Evolutionary conservation across 306 rosid genomes (phyloP).

Genomic region (Vigna mungo): DNA sequence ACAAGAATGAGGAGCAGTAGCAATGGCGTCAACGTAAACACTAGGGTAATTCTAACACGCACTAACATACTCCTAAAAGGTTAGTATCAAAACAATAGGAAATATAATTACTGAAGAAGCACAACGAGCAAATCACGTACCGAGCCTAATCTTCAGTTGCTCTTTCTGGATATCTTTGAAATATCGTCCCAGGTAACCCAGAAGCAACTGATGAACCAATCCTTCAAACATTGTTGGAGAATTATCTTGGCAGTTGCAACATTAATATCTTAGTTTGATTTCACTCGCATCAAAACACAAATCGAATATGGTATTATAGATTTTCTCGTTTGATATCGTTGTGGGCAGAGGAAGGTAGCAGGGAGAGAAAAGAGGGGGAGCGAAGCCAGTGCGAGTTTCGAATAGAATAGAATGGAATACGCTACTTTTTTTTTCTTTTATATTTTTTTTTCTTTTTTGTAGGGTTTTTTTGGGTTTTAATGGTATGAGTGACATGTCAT

Average conservation of each 20-base stretch:
- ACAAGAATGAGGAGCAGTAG: background rate
- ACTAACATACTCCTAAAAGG: slow-evolving; percentile 12
- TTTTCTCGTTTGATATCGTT: background rate
- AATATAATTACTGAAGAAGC: slow-evolving; percentile 19
- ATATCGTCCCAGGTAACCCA: slow-evolving; percentile 82
- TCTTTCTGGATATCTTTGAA: slow-evolving; percentile 86
- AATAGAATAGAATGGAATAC: background rate
- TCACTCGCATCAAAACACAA: slow-evolving; percentile 45
- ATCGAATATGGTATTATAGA: background rate
- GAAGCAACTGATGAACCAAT: slow-evolving; percentile 76
- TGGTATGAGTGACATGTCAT: background rate
- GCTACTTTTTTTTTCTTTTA: background rate
- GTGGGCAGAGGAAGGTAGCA: too few species aligned
- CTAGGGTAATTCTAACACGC: background rate
- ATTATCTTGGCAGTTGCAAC: slow-evolving; percentile 32
- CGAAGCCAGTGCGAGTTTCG: slow-evolving; percentile 7
- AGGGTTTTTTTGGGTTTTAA: slow-evolving; percentile 8
- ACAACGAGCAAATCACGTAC: slow-evolving; percentile 46
- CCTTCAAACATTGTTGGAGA: slow-evolving; percentile 77
- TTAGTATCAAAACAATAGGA: background rate
- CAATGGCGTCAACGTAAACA: slow-evolving; percentile 6
- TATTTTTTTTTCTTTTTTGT: background rate
- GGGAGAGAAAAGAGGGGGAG: background rate
- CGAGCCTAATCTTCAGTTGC: slow-evolving; percentile 86
- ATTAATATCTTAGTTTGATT: slow-evolving; percentile 27